Evolutionary conservation across 441 rosid genomes (phyloP).

Genomic region (Erodium moschatum): DNA sequence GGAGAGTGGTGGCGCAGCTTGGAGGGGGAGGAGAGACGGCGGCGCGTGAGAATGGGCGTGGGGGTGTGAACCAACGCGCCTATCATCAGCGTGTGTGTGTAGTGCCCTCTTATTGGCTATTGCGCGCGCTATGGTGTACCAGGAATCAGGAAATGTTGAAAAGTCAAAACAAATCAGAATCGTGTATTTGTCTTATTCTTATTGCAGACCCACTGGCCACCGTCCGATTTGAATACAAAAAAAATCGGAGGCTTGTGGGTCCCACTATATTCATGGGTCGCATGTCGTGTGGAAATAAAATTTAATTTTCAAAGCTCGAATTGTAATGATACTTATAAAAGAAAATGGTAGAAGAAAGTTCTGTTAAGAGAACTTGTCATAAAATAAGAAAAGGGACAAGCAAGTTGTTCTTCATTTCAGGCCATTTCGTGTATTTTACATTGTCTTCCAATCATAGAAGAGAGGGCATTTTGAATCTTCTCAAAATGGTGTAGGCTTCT

Average conservation of each 20-base stretch:
- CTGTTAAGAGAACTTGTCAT: no score
- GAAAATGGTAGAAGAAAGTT: no score
- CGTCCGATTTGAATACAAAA: neutral
- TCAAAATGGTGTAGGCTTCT: no score
- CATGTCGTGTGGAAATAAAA: no score
- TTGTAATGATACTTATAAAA: no score
- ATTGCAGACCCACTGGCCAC: neutral
- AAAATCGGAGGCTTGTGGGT: neutral
- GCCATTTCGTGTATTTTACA: no score
- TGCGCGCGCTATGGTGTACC: slow-evolving; percentile 1
- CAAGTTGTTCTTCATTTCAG: no score
- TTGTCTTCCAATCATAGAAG: no score
- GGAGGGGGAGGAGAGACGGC: slow-evolving; percentile 5
- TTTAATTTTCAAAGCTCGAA: no score
- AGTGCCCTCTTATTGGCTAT: neutral
- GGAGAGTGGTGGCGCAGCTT: slow-evolving; percentile 14
- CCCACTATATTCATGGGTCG: neutral
- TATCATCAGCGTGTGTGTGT: slow-evolving; percentile 1
- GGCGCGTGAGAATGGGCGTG: neutral
- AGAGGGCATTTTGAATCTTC: no score
- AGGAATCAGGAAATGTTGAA: neutral
- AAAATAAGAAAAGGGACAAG: no score
- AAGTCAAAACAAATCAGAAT: neutral
- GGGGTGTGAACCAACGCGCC: slow-evolving; percentile 14
- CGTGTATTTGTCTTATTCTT: neutral